These are phyloP conservation scores for Tolypocladium capitatum DNA, from an alignment of 2,329 filamentous ascomycete species.

Conservation along the genomic window DNA sequence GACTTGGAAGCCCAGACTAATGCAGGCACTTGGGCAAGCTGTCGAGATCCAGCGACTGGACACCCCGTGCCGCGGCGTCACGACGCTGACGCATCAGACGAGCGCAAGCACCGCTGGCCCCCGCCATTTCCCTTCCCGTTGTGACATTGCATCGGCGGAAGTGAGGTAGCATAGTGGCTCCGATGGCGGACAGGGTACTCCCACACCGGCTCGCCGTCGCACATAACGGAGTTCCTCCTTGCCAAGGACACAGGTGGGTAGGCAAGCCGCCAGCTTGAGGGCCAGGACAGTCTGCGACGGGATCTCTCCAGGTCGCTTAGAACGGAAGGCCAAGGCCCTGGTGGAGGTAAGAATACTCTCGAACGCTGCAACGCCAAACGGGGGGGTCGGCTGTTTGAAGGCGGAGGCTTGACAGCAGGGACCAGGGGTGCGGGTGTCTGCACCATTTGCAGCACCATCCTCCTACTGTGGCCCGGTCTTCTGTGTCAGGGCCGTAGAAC, in stretches of 20 bases:
- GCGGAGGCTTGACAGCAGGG: slow-evolving; percentile 1
- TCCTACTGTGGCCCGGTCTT: neutral
- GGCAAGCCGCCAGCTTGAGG: no score
- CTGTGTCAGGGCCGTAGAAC: neutral
- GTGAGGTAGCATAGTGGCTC: neutral
- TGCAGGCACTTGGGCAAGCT: neutral
- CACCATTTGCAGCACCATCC: slow-evolving; percentile 1
- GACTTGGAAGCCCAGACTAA: neutral
- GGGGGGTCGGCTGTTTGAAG: slow-evolving; percentile 2
- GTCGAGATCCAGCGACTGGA: neutral
- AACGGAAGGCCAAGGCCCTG: neutral
- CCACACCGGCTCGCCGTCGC: neutral
- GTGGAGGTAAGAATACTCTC: neutral
- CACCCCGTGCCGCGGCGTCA: neutral
- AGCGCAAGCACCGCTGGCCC: neutral
- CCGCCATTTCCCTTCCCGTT: neutral
- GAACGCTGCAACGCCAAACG: neutral
- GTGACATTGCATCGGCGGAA: slow-evolving; percentile 1
- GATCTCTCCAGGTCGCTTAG: neutral
- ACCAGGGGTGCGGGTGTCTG: slow-evolving; percentile 1
- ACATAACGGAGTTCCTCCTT: neutral
- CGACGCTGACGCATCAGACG: slow-evolving; percentile 2
- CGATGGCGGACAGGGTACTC: neutral
- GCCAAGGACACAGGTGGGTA: neutral
- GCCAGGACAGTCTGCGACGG: neutral